A percentile compares a stretch with the other conserved stretches of the same genome.
Conservation (phyloP, 768 basidiomycete species). For the Podaxis sp. region DNA sequence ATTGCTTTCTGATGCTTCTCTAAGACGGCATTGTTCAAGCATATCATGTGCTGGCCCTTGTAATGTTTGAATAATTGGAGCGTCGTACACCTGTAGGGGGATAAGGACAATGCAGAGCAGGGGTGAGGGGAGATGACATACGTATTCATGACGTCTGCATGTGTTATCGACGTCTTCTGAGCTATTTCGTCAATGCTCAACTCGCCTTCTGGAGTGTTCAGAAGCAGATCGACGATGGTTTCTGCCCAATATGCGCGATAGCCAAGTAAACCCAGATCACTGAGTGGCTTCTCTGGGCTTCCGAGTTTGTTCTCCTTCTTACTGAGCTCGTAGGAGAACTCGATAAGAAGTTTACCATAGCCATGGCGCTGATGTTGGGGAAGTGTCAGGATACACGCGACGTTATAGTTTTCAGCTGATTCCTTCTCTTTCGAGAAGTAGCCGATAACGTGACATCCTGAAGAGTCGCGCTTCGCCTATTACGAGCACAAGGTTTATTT, state of each 20-base stretch:
- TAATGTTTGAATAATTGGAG: constrained; percentile 94
- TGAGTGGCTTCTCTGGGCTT: constrained; percentile 96
- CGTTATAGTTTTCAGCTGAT: constrained; percentile 96
- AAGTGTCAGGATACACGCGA: constrained; percentile 97
- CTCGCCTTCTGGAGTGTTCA: constrained; percentile 72
- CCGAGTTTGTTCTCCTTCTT: constrained; percentile 96
- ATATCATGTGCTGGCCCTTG: constrained; percentile 93
- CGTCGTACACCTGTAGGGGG: constrained; percentile 76
- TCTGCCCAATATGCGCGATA: constrained; percentile 99
- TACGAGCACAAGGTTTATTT: constrained; percentile 9
- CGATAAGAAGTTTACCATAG: constrained; percentile 93
- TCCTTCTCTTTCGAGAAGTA: constrained; percentile 99
- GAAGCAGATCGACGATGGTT: constrained; percentile 87
- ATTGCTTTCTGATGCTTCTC: constrained; percentile 87
- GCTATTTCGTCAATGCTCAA: constrained; percentile 97
- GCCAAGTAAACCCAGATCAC: constrained; percentile 87
- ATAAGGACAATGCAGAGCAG: constrained; percentile 11
- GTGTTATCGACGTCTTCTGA: constrained; percentile 91
- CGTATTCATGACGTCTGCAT: constrained; percentile 98
- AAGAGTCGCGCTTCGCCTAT: constrained; percentile 80
- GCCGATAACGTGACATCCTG: constrained; percentile 92
- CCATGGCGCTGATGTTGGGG: constrained; percentile 98
- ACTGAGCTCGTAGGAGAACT: constrained; percentile 97
- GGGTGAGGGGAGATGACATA: constrained; percentile 43
- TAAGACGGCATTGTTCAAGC: constrained; percentile 85